Percentiles rank a stretch among this genome's conserved stretches.
phyloP scores from a whole-genome alignment of 169 alveolate genomes.

The Perkinsus olseni region DNA sequence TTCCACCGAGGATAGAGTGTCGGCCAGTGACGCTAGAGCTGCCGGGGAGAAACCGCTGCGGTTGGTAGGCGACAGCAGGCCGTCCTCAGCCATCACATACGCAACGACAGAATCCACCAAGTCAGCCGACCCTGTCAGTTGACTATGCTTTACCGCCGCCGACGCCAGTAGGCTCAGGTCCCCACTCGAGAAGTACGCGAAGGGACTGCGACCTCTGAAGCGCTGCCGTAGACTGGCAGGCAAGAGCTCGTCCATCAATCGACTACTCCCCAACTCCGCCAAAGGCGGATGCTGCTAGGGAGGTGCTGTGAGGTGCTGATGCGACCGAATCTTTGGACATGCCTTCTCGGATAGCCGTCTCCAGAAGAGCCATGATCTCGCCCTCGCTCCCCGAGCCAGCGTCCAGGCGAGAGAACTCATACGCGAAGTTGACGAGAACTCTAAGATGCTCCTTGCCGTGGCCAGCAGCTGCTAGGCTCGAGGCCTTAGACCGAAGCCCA shows the following conservation, averaged over 20 bases:
- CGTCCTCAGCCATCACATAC: neutral
- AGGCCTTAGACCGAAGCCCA: neutral
- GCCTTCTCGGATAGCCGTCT: neutral
- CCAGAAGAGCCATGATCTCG: neutral
- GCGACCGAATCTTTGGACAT: neutral
- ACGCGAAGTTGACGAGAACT: neutral
- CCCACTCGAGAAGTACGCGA: neutral
- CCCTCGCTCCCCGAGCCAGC: neutral
- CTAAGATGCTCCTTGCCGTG: neutral
- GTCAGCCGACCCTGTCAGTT: neutral
- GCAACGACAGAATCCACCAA: neutral
- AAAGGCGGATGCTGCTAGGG: neutral
- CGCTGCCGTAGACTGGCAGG: neutral
- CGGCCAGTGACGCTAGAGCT: neutral
- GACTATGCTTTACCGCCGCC: neutral
- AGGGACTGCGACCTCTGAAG: neutral
- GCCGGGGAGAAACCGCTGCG: neutral
- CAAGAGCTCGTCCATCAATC: neutral
- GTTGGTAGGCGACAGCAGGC: neutral
- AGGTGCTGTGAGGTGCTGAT: neutral
- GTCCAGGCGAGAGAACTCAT: neutral
- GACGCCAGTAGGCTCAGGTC: neutral
- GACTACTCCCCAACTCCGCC: neutral
- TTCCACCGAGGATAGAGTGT: neutral
- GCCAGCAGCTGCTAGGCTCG: neutral